Base-by-base conservation (phyloP, 2,329 filamentous ascomycete species). In the Aspergillus ochraceoroseus region DNA sequence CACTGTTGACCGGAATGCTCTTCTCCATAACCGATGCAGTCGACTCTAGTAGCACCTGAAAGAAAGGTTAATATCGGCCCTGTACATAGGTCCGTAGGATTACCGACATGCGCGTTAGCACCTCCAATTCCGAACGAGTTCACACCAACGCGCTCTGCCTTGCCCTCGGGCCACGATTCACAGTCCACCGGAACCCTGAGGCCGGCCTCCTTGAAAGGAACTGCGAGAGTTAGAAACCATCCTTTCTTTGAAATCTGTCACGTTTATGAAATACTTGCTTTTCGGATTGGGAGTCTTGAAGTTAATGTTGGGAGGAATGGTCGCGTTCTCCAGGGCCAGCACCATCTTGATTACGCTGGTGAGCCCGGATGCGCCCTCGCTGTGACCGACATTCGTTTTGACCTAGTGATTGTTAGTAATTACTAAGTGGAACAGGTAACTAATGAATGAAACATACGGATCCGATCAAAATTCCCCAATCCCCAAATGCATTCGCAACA, bases 31-130 rank as follows among this genome's bases (percentile, higher is more conserved):
- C n/a, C 6, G 31, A 38, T 2, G 22, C 13, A 2, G 42, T 27
- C 2, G 43, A 45, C 5, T 41, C 43, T 7, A 45, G 12, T 5
- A 45, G 18, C 5, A 38, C 39, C 39, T 42, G 32, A n/a, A n/a
- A n/a, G n/a, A n/a, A n/a, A n/a, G n/a, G n/a, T n/a, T n/a, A 54
- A 47, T 7, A 59, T 44, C 35, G 63, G 63, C 32, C 64, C 60
- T 0, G 62, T 63, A 32, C 64, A 63, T 4, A 57, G 31, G 4
- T 37, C 36, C 22, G 42, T 52, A 1, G 52, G 48, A 27, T 5
- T 22, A 33, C 18, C 7, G 18, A 33, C 44, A 26, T 49, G 47
- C 0, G 35, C 41, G 18, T 49, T 49, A 5, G 35, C 22, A 5
- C 47, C 47, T 2, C 47, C 30, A 48, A 55, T 54, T 2, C 59